Base-by-base conservation (phyloP, 1,139 yeast species). In the Lodderomyces metapsilosis region DNA sequence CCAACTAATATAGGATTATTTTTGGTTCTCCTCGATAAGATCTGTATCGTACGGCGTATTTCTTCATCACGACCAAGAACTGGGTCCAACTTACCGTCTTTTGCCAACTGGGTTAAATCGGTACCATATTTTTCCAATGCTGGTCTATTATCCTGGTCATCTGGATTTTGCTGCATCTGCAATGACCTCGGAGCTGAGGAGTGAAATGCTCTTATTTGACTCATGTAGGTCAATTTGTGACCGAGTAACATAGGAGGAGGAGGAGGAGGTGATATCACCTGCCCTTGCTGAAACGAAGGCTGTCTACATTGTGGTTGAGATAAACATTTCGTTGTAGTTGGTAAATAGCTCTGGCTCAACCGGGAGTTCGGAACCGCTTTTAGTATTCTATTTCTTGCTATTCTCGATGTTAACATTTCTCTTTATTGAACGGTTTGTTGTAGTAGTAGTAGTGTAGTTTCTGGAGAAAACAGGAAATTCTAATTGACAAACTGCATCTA, bases 1-100 rank as follows among this genome's bases (percentile, higher is more conserved):
- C 98, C 98, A 40, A 91, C 88, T 40, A 92, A 64, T 0, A 92
- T 95, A 0, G 98, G 98, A 57, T 92, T 92, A 58, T 91, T 91
- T 61, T 92, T 92, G 1, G 97, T 89, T 58, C 98, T 74, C 52
- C 98, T 72, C 1, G 96, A 88, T 38, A 92, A 68, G 41, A 92
- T 89, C 60, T 92, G 98, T 42, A 92, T 84, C 0, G 98, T 91
- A 43, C 98, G 72, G 45, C 92, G 76, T 44, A 92, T 92, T 58
- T 92, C 98, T 51, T 89, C 96, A 56, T 92, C 98, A 49, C 98
- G 74, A 2, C 98, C 98, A 56, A 92, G 92, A 22, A 92, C 98
- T 0, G 98, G 98, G 57, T 92, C 98, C 32, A 92, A 71, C 57
- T 89, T 89, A 36, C 98, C 98, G 47, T 86, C 88, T 50, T 76